Evolutionary conservation across 176 grass and related monocot genomes (phyloP).

Genomic region (Triticum dicoccoides): DNA sequence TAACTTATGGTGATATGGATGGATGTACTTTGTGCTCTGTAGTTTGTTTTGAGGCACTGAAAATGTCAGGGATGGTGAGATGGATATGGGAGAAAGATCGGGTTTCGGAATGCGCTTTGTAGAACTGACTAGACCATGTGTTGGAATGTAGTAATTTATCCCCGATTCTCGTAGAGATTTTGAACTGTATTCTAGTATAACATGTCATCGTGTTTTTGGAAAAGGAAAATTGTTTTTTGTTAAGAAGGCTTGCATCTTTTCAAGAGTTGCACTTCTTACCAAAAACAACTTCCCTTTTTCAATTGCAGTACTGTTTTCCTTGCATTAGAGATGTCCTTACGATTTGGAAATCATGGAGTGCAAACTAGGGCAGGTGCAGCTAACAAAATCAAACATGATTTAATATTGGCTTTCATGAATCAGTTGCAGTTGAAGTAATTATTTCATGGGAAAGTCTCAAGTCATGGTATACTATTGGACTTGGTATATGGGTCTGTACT

Average conservation of each 20-base stretch:
- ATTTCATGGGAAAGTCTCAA: not conserved
- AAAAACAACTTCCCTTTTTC: not conserved
- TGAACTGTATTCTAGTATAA: not conserved
- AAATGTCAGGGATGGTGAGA: not conserved
- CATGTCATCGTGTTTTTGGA: not conserved
- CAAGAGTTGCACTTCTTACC: not conserved
- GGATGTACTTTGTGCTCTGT: constrained; percentile 1
- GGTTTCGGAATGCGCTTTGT: not conserved
- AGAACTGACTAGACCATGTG: not conserved
- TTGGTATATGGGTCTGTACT: not conserved
- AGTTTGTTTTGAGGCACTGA: constrained; percentile 6
- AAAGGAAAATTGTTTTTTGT: not conserved
- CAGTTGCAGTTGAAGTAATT: not conserved
- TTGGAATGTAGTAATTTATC: not conserved
- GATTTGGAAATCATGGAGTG: not conserved
- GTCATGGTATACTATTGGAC: not conserved
- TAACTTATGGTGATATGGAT: not conserved
- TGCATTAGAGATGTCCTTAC: not conserved
- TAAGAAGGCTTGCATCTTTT: too few species aligned
- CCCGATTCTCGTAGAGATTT: not conserved
- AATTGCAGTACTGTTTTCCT: not conserved
- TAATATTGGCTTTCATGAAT: not conserved
- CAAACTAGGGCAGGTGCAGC: not conserved
- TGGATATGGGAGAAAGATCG: not conserved
- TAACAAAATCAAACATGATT: not conserved